A percentile compares a stretch with the other conserved stretches of the same genome.
phyloP scores from a whole-genome alignment of 805 yeast species.

The Candida takata region DNA sequence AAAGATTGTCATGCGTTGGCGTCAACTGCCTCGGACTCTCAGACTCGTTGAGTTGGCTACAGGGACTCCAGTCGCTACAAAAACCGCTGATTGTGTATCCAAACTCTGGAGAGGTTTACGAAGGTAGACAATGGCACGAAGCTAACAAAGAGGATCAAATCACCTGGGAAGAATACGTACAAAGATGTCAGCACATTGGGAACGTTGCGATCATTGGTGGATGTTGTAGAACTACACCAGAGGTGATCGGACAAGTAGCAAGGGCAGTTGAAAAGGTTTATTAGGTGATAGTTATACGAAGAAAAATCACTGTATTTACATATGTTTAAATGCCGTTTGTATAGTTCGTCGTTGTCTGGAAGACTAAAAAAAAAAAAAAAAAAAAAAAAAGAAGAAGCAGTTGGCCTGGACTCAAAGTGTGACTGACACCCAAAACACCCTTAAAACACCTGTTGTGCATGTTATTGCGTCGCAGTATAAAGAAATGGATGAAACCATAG shows the following conservation, averaged over 20 bases:
- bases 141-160: conserved; percentile 17
- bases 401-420: no score
- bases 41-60: conserved; percentile 34
- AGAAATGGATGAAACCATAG: no score
- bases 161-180: conserved; percentile 34
- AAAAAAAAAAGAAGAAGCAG: no score
- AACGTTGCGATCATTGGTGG: conserved; percentile 60
- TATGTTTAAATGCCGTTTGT: no score
- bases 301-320: no score
- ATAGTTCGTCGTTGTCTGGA: no score
- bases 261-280: conserved; percentile 2
- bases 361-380: no score
- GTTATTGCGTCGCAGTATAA: no score
- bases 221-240: conserved; percentile 66
- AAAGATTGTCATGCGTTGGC: conserved; percentile 38
- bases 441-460: no score
- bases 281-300: no score
- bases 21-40: conserved; percentile 58
- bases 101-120: conserved; percentile 66
- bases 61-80: conserved; percentile 19
- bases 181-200: conserved; percentile 30
- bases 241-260: conserved; percentile 8
- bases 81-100: conserved; percentile 56
- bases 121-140: conserved; percentile 32
- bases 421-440: no score